Percentiles rank a stretch among this genome's conserved stretches.
These are phyloP conservation scores for Coemansia javaensis DNA, from an alignment of 192 early-diverging fungal genomes.

Conservation along the genomic window DNA sequence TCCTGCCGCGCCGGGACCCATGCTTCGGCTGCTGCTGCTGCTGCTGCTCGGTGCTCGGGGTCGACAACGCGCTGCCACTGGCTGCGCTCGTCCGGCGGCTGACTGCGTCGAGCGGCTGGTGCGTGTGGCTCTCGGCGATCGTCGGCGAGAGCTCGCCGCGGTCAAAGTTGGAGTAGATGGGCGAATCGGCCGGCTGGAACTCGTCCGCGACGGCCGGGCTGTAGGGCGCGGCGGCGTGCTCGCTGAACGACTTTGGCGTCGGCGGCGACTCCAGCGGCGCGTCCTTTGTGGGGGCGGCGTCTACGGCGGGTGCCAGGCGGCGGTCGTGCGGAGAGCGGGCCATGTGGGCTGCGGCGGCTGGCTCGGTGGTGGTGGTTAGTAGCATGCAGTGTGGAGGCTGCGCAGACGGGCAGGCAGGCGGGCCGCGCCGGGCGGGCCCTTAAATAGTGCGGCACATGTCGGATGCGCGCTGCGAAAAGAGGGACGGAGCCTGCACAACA, in stretches of 20 bases:
- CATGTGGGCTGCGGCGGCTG: no score
- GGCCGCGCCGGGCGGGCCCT: no score
- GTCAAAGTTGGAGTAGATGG: conserved; percentile 17
- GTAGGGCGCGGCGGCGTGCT: conserved; percentile 1
- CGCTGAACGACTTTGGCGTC: conserved; percentile 34
- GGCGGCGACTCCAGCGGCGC: conserved; percentile 13
- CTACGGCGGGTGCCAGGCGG: conserved; percentile 5
- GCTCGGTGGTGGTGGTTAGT: no score
- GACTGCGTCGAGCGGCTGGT: conserved; percentile 3
- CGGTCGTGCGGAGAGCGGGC: no score
- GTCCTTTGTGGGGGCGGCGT: conserved; percentile 1
- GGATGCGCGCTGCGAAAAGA: no score
- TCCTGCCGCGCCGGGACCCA: neutral
- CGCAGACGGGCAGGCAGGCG: no score
- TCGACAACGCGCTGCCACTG: no score
- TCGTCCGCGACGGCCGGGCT: conserved; percentile 3
- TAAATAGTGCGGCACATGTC: no score
- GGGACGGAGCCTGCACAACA: no score
- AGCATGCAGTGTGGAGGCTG: no score
- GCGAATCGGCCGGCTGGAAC: conserved; percentile 17
- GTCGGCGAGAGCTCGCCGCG: conserved; percentile 3
- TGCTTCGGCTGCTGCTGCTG: neutral
- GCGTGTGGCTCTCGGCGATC: neutral
- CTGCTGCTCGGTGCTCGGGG: no score
- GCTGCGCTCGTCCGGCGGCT: neutral